A percentile compares a stretch with the other conserved stretches of the same genome.
These are phyloP conservation scores for Planoprotostelium fungivorum DNA, from an alignment of 78 protist species.

Conservation along the genomic window DNA sequence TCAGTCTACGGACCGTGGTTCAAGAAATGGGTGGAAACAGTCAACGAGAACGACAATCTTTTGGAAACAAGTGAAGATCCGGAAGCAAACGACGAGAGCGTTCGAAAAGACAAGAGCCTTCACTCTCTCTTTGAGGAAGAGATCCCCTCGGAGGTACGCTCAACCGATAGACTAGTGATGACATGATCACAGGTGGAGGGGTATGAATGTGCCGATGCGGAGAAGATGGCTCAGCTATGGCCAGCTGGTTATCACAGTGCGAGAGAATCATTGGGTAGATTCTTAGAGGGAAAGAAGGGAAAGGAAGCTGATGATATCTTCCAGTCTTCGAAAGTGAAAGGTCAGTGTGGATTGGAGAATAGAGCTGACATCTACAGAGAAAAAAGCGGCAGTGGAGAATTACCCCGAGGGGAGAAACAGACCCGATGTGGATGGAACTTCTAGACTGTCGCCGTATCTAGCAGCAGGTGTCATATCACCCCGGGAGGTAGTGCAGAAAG, in stretches of 20 bases:
- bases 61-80: background rate
- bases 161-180: background rate
- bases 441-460: background rate
- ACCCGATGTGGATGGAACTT: background rate
- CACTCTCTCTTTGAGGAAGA: background rate
- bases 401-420: background rate
- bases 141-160: background rate
- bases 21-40: background rate
- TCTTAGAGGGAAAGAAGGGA: background rate
- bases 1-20: background rate
- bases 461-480: background rate
- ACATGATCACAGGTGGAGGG: background rate
- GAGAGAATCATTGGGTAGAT: background rate
- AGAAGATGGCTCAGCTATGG: background rate
- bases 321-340: background rate
- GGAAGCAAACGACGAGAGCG: background rate
- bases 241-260: background rate
- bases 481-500: background rate
- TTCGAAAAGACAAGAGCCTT: background rate
- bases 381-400: background rate
- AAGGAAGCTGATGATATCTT: background rate
- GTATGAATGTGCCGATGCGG: background rate
- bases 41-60: background rate
- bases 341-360: background rate
- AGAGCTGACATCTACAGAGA: no score